Percentiles rank a stretch among this genome's conserved stretches.
These are phyloP conservation scores for Tetratostichococcus sp. DNA, from an alignment of 139 green algal species.

Conservation along the genomic window DNA sequence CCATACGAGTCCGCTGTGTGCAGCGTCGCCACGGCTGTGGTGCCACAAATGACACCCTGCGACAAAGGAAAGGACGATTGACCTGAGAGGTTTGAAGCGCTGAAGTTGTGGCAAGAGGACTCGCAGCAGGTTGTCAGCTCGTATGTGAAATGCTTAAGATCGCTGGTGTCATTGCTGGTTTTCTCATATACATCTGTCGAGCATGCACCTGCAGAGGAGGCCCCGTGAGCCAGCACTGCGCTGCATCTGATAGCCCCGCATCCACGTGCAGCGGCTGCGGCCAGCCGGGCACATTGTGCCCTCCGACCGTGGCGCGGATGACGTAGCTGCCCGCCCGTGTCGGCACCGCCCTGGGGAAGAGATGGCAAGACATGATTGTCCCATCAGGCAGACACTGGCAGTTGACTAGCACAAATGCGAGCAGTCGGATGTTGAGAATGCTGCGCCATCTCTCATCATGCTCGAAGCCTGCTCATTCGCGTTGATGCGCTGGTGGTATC, in stretches of 20 bases:
- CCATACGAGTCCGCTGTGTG: conserved; percentile 13
- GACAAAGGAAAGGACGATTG: background rate
- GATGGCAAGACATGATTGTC: background rate
- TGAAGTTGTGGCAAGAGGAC: no score
- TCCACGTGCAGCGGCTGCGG: conserved; percentile 11
- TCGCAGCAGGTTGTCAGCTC: no score
- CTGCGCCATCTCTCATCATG: no score
- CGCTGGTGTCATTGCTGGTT: no score
- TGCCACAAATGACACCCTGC: background rate
- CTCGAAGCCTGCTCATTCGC: no score
- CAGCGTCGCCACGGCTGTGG: background rate
- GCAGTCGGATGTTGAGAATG: no score
- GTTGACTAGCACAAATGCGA: no score
- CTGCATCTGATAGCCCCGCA: background rate
- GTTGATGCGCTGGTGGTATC: no score
- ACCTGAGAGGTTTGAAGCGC: no score
- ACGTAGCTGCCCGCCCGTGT: conserved; percentile 2
- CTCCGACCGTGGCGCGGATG: conserved; percentile 1
- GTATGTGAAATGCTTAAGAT: no score
- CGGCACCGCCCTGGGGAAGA: background rate
- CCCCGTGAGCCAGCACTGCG: background rate
- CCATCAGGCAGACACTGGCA: no score
- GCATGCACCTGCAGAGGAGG: background rate
- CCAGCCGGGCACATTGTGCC: conserved; percentile 4
- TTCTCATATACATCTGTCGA: no score